Evolutionary conservation across 1,139 yeast species (phyloP).

Genomic region (Magnusiomyces sp.): DNA sequence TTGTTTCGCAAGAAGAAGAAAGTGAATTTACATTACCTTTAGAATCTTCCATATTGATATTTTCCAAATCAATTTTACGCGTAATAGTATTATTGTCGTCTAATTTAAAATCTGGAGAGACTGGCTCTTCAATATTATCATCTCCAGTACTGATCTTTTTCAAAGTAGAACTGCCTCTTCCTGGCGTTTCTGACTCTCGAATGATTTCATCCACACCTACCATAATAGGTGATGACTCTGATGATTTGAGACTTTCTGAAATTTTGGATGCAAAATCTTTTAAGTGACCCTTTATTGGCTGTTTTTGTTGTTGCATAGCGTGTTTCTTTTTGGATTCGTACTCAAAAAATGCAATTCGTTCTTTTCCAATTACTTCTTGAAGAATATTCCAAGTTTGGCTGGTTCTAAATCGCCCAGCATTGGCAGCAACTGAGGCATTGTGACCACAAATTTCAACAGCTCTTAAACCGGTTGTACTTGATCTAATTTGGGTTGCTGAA

Average conservation of each 20-base stretch:
- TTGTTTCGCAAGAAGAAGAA: background rate
- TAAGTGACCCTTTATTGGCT: conserved; percentile 1
- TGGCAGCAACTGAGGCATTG: conserved; percentile 53
- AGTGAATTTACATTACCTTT: too few species aligned
- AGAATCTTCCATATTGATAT: too few species aligned
- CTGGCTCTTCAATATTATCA: too few species aligned
- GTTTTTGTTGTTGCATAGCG: conserved; percentile 7
- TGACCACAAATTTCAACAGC: conserved; percentile 46
- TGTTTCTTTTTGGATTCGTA: conserved; percentile 12
- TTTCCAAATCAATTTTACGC: too few species aligned
- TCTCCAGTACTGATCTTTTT: too few species aligned
- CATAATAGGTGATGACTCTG: conserved; percentile 11
- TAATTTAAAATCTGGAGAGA: too few species aligned
- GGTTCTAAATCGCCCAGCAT: conserved; percentile 46
- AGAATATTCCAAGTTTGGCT: conserved; percentile 67
- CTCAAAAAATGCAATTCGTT: conserved; percentile 24
- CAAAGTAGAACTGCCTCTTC: conserved; percentile 2
- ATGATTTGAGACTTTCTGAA: conserved; percentile 13
- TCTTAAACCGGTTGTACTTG: conserved; percentile 35
- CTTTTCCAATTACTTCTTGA: conserved; percentile 46
- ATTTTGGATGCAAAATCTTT: conserved; percentile 14
- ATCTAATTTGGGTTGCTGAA: conserved; percentile 29
- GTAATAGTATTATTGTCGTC: too few species aligned
- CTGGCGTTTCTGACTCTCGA: background rate
- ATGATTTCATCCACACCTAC: conserved; percentile 8